Evolutionary conservation across 2,329 filamentous ascomycete genomes (phyloP).

Genomic region (Verticillium longisporum): DNA sequence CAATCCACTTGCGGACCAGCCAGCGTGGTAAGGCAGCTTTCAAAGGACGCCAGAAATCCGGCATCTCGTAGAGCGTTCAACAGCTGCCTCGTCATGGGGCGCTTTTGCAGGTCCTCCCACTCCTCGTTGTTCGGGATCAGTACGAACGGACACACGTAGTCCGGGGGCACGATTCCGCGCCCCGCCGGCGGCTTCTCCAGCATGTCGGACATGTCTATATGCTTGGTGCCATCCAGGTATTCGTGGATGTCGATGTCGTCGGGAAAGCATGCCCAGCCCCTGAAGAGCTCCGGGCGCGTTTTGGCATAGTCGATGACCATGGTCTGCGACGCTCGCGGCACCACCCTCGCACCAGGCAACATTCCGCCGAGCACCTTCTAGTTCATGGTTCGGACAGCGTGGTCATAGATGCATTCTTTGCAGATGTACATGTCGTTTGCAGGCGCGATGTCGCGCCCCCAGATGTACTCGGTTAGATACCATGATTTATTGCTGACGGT

Average conservation of each 20-base stretch:
- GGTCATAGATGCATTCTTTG: neutral
- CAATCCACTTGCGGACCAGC: neutral
- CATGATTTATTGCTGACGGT: neutral
- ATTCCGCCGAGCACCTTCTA: neutral
- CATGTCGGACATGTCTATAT: neutral
- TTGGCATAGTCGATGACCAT: neutral
- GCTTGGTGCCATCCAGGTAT: neutral
- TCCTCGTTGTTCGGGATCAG: neutral
- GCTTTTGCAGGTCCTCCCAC: neutral
- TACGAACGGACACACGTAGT: neutral
- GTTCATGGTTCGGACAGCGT: neutral
- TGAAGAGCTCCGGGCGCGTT: neutral
- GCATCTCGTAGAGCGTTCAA: neutral
- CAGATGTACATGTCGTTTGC: neutral
- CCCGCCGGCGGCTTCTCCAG: neutral
- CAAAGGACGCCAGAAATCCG: neutral
- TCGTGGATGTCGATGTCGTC: neutral
- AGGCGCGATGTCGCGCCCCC: neutral
- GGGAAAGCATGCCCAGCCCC: neutral
- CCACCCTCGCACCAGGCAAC: neutral
- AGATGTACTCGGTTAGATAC: neutral
- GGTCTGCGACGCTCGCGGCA: neutral
- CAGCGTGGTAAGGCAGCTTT: neutral
- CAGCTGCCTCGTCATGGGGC: neutral
- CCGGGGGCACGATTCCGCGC: neutral